Conservation (phyloP, 2,329 filamentous ascomycete genomes). For the Pyricularia pennisetigena region DNA sequence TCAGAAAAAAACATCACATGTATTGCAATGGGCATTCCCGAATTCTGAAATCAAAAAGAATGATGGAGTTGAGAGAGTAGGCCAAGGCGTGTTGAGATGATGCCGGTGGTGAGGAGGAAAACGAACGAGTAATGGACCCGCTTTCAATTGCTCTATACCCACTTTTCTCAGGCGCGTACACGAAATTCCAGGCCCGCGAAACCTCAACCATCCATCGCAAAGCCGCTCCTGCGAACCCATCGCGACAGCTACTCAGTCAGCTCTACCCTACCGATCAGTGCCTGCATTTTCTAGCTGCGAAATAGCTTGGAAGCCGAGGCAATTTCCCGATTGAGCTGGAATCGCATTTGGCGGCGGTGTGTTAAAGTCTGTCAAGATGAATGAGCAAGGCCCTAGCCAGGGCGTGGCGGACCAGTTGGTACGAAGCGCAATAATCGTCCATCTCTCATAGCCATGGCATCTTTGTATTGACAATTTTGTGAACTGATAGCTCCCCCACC, state of each 20-base stretch:
- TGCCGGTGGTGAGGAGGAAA: not conserved
- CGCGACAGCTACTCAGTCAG: not conserved
- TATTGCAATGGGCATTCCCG: not conserved
- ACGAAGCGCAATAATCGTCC: not conserved
- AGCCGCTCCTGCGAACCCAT: not conserved
- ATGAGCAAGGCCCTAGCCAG: conserved; percentile 4
- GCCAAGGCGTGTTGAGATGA: not conserved
- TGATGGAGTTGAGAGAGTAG: not conserved
- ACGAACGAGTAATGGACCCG: not conserved
- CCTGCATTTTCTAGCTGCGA: not conserved
- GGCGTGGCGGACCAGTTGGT: conserved; percentile 4
- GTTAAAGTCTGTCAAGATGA: conserved; percentile 1
- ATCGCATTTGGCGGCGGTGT: not conserved
- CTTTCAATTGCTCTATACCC: not conserved
- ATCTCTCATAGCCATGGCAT: not conserved
- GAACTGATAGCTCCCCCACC: conserved; percentile 61
- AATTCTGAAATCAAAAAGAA: not conserved
- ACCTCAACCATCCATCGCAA: conserved; percentile 2
- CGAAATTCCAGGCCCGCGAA: not conserved
- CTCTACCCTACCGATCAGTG: not conserved
- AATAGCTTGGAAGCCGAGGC: not conserved
- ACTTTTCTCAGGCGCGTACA: not conserved
- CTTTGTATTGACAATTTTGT: not conserved
- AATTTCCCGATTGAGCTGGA: not conserved
- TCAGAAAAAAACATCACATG: not conserved